These are phyloP conservation scores for Kingdonia uniflora DNA, from an alignment of 164 flowering plant species.

Conservation along the genomic window DNA sequence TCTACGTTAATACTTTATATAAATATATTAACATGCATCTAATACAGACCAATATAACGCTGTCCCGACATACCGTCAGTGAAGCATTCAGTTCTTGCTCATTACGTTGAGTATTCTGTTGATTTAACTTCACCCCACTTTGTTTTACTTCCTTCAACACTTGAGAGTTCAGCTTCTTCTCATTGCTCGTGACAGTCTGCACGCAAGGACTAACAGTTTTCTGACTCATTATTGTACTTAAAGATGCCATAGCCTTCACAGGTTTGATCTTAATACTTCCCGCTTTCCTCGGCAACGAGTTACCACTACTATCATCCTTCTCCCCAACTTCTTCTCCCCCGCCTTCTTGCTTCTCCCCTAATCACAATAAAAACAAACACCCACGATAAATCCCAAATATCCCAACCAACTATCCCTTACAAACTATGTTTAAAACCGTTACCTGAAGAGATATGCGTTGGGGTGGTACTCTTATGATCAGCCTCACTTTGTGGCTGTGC, in stretches of 20 bases:
- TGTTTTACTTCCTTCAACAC: conserved; percentile 10
- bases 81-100: conserved; percentile 56
- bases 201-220: conserved; percentile 16
- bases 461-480: conserved; percentile 6
- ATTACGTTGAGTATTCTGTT: conserved; percentile 22
- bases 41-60: not conserved
- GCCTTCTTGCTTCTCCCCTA: conserved; percentile 31
- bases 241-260: conserved; percentile 29
- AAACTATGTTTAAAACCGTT: not conserved
- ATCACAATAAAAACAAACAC: no score
- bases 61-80: conserved; percentile 22
- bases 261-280: conserved; percentile 70
- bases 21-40: not conserved
- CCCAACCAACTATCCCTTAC: no score
- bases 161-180: conserved; percentile 8
- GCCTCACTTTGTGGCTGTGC: conserved; percentile 49
- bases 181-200: conserved; percentile 7
- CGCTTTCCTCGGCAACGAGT: conserved; percentile 43
- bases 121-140: conserved; percentile 20
- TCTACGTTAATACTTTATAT: not conserved
- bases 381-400: no score
- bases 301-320: conserved; percentile 34
- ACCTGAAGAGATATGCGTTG: not conserved
- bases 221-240: conserved; percentile 18
- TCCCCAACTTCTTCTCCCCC: conserved; percentile 43